Conservation (phyloP, 768 basidiomycete genomes). For the Hericium alpestre region DNA sequence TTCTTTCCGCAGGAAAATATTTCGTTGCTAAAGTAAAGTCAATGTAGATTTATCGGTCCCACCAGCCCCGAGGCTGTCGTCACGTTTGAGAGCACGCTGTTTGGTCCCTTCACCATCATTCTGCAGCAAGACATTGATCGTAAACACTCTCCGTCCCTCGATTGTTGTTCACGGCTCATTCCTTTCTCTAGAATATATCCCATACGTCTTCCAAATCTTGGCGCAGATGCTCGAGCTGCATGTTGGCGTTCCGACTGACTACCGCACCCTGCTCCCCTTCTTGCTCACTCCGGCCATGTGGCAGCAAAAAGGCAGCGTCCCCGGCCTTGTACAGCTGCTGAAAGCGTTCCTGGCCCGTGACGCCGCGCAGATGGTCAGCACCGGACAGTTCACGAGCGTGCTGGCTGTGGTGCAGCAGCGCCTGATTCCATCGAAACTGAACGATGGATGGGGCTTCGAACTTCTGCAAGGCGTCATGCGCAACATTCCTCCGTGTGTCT, state of each 20-base stretch:
- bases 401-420: conserved; percentile 87
- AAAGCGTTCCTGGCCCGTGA: conserved; percentile 76
- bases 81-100: conserved; percentile 71
- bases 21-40: background rate
- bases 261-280: conserved; percentile 69
- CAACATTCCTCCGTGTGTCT: conserved; percentile 63
- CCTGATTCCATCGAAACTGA: conserved; percentile 74
- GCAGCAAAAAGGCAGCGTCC: conserved; percentile 92
- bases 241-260: conserved; percentile 58
- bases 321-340: conserved; percentile 81
- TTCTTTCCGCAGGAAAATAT: background rate
- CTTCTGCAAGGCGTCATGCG: conserved; percentile 69
- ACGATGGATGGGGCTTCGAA: conserved; percentile 89
- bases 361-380: conserved; percentile 49
- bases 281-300: conserved; percentile 79
- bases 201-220: conserved; percentile 94
- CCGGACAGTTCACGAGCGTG: conserved; percentile 66
- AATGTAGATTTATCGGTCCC: conserved; percentile 64
- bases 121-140: conserved; percentile 90
- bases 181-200: conserved; percentile 69
- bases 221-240: conserved; percentile 92
- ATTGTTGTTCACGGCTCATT: background rate
- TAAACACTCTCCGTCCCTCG: conserved; percentile 25
- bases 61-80: conserved; percentile 56
- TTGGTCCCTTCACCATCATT: conserved; percentile 80